These are phyloP conservation scores for Seminavis robusta DNA, from an alignment of 108 stramenopile species.

Conservation along the genomic window DNA sequence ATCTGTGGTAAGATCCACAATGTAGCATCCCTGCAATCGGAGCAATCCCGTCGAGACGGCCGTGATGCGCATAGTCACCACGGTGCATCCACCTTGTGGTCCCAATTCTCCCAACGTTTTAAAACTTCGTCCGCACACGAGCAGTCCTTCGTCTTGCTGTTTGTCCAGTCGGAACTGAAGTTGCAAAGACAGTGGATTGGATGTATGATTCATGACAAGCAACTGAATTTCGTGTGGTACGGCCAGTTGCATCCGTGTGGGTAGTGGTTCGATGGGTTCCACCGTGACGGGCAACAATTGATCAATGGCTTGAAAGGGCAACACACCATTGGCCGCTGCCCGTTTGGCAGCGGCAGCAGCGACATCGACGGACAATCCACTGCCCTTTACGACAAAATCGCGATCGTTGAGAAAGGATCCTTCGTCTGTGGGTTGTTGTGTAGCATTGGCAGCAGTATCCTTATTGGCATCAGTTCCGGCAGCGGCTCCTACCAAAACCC, in stretches of 20 bases:
- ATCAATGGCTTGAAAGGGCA: constrained; percentile 23
- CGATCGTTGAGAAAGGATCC: constrained; percentile 8
- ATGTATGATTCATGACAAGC: constrained; percentile 77
- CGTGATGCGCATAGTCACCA: constrained; percentile 44
- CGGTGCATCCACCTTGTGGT: constrained; percentile 59
- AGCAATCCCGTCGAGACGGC: constrained; percentile 62
- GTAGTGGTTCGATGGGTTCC: constrained; percentile 81
- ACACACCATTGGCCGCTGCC: no score
- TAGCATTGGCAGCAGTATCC: constrained; percentile 4
- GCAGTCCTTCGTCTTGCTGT: constrained; percentile 57
- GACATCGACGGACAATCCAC: constrained; percentile 80
- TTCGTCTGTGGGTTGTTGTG: no score
- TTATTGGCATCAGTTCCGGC: no score
- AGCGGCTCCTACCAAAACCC: neutral
- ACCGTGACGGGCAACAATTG: constrained; percentile 69
- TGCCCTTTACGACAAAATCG: constrained; percentile 56
- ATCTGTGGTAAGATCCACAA: constrained; percentile 67
- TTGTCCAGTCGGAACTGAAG: constrained; percentile 73
- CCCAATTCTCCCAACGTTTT: constrained; percentile 55
- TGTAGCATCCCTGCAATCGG: constrained; percentile 57
- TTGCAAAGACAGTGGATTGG: constrained; percentile 57
- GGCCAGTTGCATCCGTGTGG: constrained; percentile 40
- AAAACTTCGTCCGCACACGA: constrained; percentile 67
- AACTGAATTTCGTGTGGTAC: constrained; percentile 47
- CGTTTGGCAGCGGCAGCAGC: constrained; percentile 58